Percentiles rank a stretch among this genome's conserved stretches.
Evolutionary conservation across 1,284 basidiomycete species (phyloP).

Genomic region (Marasmius tenuissimus): DNA sequence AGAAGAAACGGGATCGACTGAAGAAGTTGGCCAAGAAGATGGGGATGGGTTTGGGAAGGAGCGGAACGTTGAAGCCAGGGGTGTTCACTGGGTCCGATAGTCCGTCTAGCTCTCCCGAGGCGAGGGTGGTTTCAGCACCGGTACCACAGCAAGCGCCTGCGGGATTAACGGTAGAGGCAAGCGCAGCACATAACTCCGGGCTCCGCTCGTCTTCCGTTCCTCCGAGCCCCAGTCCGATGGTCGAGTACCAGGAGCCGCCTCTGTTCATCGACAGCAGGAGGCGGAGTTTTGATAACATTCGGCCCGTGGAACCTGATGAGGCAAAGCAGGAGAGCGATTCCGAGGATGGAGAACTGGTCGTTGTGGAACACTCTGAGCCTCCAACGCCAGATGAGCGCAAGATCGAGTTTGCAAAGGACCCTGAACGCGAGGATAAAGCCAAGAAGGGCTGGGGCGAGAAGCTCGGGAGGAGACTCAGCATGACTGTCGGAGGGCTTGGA

Average conservation of each 20-base stretch:
- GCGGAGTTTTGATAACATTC: conserved; percentile 43
- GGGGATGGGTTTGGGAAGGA: conserved; percentile 31
- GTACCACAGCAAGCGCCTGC: neutral
- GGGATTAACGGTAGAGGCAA: neutral
- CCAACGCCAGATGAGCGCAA: conserved; percentile 13
- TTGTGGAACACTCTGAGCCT: neutral
- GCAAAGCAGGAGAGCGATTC: conserved; percentile 2
- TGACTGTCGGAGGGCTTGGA: conserved; percentile 44
- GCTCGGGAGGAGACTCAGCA: conserved; percentile 59
- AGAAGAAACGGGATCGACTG: conserved; percentile 70
- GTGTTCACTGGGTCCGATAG: neutral
- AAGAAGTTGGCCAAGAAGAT: conserved; percentile 70
- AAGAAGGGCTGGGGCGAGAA: conserved; percentile 54
- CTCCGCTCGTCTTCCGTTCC: conserved; percentile 53
- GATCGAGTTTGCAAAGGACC: conserved; percentile 15
- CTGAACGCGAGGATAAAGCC: conserved; percentile 27
- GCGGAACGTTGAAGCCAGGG: neutral
- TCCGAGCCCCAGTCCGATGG: conserved; percentile 35
- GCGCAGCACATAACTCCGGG: neutral
- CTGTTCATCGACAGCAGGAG: conserved; percentile 29
- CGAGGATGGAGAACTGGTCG: conserved; percentile 7
- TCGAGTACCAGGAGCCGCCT: conserved; percentile 24
- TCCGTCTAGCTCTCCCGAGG: neutral
- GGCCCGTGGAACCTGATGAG: conserved; percentile 11
- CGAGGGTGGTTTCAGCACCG: neutral